Evolutionary conservation across 345 rosid species (phyloP).

Genomic region (Chamaenerion angustifolium): DNA sequence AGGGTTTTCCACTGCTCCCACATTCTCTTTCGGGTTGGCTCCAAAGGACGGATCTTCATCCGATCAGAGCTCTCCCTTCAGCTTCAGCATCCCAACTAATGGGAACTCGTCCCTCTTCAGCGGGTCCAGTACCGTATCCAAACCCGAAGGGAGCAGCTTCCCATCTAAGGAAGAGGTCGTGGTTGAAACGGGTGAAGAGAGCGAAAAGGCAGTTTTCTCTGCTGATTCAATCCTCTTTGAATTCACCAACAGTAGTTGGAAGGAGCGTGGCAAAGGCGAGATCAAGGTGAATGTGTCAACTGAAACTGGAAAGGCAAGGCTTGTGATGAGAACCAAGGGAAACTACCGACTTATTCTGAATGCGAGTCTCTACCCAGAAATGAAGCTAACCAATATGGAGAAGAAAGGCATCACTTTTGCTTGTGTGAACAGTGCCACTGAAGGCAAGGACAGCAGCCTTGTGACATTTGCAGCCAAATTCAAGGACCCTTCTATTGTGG

Average conservation of each 20-base stretch:
- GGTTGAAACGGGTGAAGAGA: constrained; percentile 91
- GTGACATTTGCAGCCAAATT: constrained; percentile 80
- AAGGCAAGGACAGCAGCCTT: constrained; percentile 42
- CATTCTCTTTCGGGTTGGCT: constrained; percentile 57
- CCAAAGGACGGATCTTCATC: constrained; percentile 44
- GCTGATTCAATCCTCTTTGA: constrained; percentile 77
- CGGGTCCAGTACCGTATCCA: constrained; percentile 37
- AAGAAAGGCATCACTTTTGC: constrained; percentile 87
- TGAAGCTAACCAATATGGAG: constrained; percentile 93
- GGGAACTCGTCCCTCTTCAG: constrained; percentile 52
- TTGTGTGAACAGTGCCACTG: constrained; percentile 56
- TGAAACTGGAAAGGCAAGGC: constrained; percentile 47
- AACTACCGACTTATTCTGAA: constrained; percentile 81
- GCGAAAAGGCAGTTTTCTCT: constrained; percentile 58
- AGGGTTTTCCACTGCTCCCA: constrained; percentile 42
- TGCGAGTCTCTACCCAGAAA: constrained; percentile 79
- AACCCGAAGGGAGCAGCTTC: constrained; percentile 46
- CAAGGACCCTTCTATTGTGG: constrained; percentile 52
- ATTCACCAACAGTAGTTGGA: constrained; percentile 61
- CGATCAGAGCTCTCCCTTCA: constrained; percentile 27
- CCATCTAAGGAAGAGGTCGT: constrained; percentile 69
- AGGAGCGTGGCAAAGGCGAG: constrained; percentile 97
- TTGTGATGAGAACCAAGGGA: constrained; percentile 87
- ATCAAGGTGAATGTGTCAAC: constrained; percentile 69
- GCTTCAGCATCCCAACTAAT: constrained; percentile 43